Base-by-base conservation (phyloP, 192 early-diverging fungal species). In the Mortierella claussenii region DNA sequence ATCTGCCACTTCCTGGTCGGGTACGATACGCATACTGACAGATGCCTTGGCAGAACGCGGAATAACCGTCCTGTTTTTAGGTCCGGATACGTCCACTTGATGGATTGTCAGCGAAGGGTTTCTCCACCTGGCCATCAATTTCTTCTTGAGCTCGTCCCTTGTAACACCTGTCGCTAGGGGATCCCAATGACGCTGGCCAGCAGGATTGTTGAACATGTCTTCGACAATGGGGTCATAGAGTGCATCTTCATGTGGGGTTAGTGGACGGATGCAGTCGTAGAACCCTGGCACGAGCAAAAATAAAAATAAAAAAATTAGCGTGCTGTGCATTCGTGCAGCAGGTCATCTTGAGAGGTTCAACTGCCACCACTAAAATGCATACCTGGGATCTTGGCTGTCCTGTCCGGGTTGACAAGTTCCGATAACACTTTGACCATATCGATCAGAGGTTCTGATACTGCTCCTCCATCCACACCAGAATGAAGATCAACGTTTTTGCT, bases 21-120 rank as follows among this genome's bases (percentile, higher is more conserved):
- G 91, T 20, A 93, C 91, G 43, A 91, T 83, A 15, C 91, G 86
- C 86, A 93, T 88, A 65, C 89, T 90, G 65, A 93, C 82, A 49
- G 82, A 69, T 0, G 90, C 91, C 56, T 87, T 83, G 30, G 89
- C 91, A 4, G 78, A 83, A 0, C 85, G 84, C 20, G 91, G 90
- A 26, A 93, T 91, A 48, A 93, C 81, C 20, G 91, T 91, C 13
- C 86, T 73, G 65, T 93, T 89, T 49, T 86, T 87, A 37, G 87
- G 83, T 0, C 86, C 87, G 0, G 89, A 91, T n/a, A 91, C 89
- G 51, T 91, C 89, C 32, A 93, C 85, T 55, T 91, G 89, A 55
- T 93, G 91, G 46, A 93, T 86, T 6, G 91, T 89, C 42, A 93
- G 74, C 37, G 91, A 85, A 4, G 91, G 91, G 55, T 85, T 85